Evolutionary conservation across 2,329 filamentous ascomycete species (phyloP).

Genomic region (Trichoderma sp.): DNA sequence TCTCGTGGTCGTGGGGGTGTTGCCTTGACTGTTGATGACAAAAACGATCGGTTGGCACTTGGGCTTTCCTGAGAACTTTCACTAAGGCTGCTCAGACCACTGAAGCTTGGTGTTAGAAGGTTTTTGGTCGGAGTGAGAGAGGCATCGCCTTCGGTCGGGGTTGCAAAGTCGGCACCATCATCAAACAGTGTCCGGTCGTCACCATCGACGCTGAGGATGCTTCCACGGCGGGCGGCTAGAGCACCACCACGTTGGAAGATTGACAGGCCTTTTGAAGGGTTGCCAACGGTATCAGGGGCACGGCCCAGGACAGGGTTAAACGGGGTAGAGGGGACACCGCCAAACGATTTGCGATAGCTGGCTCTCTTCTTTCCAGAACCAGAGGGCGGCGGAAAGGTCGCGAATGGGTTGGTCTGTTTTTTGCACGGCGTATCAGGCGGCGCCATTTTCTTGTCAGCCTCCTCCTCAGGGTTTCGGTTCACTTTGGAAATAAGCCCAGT

Average conservation of each 20-base stretch:
- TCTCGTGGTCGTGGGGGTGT: constrained; percentile 37
- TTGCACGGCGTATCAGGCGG: constrained; percentile 98
- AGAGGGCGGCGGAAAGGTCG: constrained; percentile 59
- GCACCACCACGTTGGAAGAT: constrained; percentile 61
- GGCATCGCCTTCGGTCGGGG: constrained; percentile 54
- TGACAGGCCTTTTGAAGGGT: constrained; percentile 59
- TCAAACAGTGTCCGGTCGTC: constrained; percentile 60
- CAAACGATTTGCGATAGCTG: constrained; percentile 67
- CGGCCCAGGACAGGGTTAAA: constrained; percentile 61
- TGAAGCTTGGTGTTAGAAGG: constrained; percentile 43
- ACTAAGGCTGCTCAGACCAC: constrained; percentile 37
- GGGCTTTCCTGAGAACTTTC: constrained; percentile 45
- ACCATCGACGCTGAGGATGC: constrained; percentile 77
- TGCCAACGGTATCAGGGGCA: constrained; percentile 48
- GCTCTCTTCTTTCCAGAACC: constrained; percentile 62
- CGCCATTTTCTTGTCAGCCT: constrained; percentile 55
- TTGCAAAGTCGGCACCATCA: constrained; percentile 30
- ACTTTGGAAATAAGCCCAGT: constrained; percentile 95
- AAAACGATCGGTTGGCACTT: constrained; percentile 45
- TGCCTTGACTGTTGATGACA: constrained; percentile 41
- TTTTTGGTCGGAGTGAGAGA: constrained; percentile 95
- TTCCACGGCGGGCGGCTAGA: constrained; percentile 54
- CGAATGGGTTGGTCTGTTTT: constrained; percentile 68
- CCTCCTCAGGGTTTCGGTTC: constrained; percentile 76
- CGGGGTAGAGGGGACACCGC: constrained; percentile 71